phyloP scores from a whole-genome alignment of 768 basidiomycete species.

The Termitomyces sp. region DNA sequence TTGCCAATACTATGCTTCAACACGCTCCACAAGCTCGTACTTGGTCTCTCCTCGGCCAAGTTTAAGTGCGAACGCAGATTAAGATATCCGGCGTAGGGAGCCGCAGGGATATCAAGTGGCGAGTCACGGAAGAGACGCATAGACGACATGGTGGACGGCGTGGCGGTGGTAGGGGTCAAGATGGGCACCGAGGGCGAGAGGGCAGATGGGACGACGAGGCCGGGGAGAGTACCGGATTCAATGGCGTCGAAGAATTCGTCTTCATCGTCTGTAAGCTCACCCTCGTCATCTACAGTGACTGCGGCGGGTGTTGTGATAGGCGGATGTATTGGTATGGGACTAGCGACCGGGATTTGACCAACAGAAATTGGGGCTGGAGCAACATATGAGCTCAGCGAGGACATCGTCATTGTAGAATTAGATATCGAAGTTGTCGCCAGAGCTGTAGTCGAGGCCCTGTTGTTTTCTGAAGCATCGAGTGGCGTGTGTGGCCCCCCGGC shows the following conservation, averaged over 20 bases:
- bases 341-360: background rate
- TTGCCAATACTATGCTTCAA: conserved; percentile 95
- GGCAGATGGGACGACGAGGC: conserved; percentile 46
- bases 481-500: too few relatives aligned
- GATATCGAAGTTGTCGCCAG: background rate
- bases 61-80: conserved; percentile 55
- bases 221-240: conserved; percentile 74
- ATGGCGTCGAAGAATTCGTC: conserved; percentile 99
- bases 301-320: background rate
- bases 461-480: background rate
- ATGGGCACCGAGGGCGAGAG: background rate
- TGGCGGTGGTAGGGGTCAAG: background rate
- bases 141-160: background rate
- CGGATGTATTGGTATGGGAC: background rate
- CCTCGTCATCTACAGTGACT: conserved; percentile 14
- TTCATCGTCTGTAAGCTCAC: conserved; percentile 65
- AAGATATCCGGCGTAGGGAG: conserved; percentile 63
- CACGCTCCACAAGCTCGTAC: conserved; percentile 90
- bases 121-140: background rate
- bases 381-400: background rate
- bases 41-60: conserved; percentile 76
- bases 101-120: conserved; percentile 1
- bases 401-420: background rate
- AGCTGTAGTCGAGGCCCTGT: background rate
- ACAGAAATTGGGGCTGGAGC: background rate